Evolutionary conservation across 2,329 filamentous ascomycete species (phyloP).

Genomic region (Coniella lustricola): DNA sequence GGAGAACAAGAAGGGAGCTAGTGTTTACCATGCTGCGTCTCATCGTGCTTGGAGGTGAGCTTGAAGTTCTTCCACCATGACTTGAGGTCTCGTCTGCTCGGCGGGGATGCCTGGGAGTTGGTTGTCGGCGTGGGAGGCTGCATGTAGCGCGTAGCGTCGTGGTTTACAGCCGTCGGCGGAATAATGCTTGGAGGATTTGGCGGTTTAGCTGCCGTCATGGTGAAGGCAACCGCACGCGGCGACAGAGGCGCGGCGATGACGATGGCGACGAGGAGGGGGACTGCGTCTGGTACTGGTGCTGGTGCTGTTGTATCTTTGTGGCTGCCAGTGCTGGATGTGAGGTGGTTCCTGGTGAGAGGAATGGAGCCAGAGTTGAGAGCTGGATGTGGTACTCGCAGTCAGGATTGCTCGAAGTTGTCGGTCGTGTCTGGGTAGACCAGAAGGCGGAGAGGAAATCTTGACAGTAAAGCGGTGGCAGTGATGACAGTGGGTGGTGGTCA

Average conservation of each 20-base stretch:
- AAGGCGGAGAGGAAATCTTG: neutral
- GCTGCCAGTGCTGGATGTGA: constrained; percentile 6
- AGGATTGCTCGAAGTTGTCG: neutral
- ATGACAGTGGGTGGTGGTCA: constrained; percentile 9
- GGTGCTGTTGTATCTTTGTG: neutral
- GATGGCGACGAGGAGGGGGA: too few relatives aligned
- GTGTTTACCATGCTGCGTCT: constrained; percentile 46
- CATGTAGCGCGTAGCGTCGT: constrained; percentile 3
- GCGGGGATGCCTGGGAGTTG: constrained; percentile 55
- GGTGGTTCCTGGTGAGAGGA: neutral
- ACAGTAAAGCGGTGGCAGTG: too few relatives aligned
- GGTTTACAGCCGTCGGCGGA: constrained; percentile 8
- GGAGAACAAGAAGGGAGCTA: constrained; percentile 16
- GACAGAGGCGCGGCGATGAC: constrained; percentile 10
- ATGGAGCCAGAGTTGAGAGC: constrained; percentile 2
- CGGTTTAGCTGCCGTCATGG: constrained; percentile 16
- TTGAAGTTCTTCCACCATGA: constrained; percentile 99
- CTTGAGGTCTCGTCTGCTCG: constrained; percentile 79
- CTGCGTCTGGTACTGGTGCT: too few relatives aligned
- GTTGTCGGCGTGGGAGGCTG: constrained; percentile 24
- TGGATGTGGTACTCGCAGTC: neutral
- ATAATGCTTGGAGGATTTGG: constrained; percentile 11
- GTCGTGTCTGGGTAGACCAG: neutral
- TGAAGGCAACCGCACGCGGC: constrained; percentile 16
- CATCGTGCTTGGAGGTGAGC: constrained; percentile 52